Base-by-base conservation (phyloP, 2,329 filamentous ascomycete species). In the Aphanocladium album region DNA sequence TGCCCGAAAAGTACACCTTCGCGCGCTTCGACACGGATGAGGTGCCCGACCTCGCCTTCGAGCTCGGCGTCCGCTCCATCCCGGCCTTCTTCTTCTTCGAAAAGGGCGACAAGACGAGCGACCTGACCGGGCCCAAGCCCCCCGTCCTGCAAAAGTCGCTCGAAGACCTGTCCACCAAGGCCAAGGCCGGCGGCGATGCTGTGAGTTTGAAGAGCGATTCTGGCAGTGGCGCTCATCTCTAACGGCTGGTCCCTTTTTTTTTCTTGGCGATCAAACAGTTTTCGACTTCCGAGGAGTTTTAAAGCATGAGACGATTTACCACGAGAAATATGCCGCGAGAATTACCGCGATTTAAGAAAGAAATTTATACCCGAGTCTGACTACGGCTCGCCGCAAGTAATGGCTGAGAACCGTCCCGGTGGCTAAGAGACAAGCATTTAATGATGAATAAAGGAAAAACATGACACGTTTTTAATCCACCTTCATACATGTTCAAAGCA, bases 61-160 rank as follows among this genome's bases (percentile, higher is more conserved):
- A 77, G 63, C 80, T 84, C 67, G 72, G 75, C 69, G 75, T 86
- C 68, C 75, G 77, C 27, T 79, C 80, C 68, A 82, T 87, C 76
- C 84, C 84, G 11, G 83, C 83, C 45, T 86, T 87, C 69, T 73
- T 83, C 69, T 81, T 85, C 74, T 85, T 87, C 72, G 78, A 82
- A 72, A 75, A 83, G 55, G 82, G 82, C 59, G 73, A 77, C 47
- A 75, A 75, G 70, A 73, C 58, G 67, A 77, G 80, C 66, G 76
- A 74, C 66, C 69, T 82, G 47, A 73, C 75, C 45, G 77, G 75
- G 46, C 74, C 73, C 39, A 74, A 70, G 59, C 73, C 73, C 5
- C 63, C 69, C 7, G 71, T 69, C 52, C 68, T 76, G 55, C 63
- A 71, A 62, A 70, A 70, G 61, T 57, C 65, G 21, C 64, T 73